These are phyloP conservation scores for Serendipita sp. DNA, from an alignment of 768 basidiomycete species.

Conservation along the genomic window DNA sequence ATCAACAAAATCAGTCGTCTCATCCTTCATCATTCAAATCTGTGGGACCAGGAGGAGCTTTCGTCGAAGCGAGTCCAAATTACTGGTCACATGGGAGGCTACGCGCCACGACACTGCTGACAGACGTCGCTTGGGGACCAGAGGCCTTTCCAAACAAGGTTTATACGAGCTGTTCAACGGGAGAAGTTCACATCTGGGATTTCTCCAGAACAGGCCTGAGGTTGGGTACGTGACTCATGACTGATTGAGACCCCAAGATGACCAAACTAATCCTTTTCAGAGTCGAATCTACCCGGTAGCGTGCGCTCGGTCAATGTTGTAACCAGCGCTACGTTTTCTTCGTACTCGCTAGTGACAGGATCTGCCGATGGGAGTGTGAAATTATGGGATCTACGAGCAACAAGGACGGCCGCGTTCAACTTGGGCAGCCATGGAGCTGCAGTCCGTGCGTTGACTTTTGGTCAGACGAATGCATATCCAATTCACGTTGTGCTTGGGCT, in stretches of 20 bases:
- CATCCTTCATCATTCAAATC: neutral
- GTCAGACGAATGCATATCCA: neutral
- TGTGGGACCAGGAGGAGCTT: neutral
- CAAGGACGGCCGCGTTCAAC: neutral
- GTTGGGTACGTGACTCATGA: neutral
- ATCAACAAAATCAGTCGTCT: neutral
- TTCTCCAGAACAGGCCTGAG: neutral
- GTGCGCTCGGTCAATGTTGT: slow-evolving; percentile 2
- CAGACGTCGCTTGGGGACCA: slow-evolving; percentile 1
- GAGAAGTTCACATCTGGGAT: neutral
- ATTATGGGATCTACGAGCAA: neutral
- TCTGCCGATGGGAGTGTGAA: neutral
- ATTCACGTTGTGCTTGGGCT: neutral
- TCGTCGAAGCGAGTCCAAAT: neutral
- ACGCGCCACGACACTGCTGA: neutral
- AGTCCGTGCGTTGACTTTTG: neutral
- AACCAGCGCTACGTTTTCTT: neutral
- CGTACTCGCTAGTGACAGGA: neutral
- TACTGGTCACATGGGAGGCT: neutral
- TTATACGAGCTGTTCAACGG: neutral
- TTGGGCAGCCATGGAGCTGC: neutral
- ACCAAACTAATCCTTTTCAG: neutral
- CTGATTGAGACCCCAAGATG: neutral
- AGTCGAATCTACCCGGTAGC: neutral
- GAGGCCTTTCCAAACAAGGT: neutral